Percentiles rank a stretch among this genome's conserved stretches.
phyloP scores from a whole-genome alignment of 257 asterid genomes.

The Fraxinus pennsylvanica region DNA sequence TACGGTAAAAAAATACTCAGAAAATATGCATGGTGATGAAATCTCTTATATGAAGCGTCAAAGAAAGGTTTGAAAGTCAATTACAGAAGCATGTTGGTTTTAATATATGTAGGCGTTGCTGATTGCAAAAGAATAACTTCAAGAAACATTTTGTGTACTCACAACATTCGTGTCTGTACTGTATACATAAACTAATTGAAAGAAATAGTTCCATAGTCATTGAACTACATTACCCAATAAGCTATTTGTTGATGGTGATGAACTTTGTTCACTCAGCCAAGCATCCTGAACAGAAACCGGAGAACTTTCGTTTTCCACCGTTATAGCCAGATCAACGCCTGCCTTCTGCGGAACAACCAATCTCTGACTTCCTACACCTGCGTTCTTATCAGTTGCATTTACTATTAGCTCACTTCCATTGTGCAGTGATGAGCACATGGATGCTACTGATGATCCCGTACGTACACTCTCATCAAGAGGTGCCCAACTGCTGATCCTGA shows the following conservation, averaged over 20 bases:
- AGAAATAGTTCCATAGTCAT: slow-evolving; percentile 17
- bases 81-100: not conserved
- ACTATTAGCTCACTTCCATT: slow-evolving; percentile 65
- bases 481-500: slow-evolving; percentile 75
- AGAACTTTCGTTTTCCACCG: slow-evolving; percentile 50
- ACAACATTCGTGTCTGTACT: not conserved
- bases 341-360: slow-evolving; percentile 42
- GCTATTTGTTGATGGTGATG: slow-evolving; percentile 81
- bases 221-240: slow-evolving; percentile 50
- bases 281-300: slow-evolving; percentile 80
- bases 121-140: not conserved
- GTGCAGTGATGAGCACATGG: slow-evolving; percentile 68
- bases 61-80: not conserved
- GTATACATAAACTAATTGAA: slow-evolving; percentile 23
- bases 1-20: not conserved
- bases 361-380: slow-evolving; percentile 52
- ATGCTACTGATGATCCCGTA: slow-evolving; percentile 64
- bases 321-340: slow-evolving; percentile 22
- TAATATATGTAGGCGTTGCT: not conserved
- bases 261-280: slow-evolving; percentile 79
- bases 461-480: slow-evolving; percentile 57
- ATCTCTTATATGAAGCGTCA: not conserved
- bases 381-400: slow-evolving; percentile 36
- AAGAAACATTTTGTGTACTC: not conserved
- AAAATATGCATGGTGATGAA: not conserved